Conservation (phyloP, 1,284 basidiomycete genomes). For the Cutaneotrichosporon sp. region DNA sequence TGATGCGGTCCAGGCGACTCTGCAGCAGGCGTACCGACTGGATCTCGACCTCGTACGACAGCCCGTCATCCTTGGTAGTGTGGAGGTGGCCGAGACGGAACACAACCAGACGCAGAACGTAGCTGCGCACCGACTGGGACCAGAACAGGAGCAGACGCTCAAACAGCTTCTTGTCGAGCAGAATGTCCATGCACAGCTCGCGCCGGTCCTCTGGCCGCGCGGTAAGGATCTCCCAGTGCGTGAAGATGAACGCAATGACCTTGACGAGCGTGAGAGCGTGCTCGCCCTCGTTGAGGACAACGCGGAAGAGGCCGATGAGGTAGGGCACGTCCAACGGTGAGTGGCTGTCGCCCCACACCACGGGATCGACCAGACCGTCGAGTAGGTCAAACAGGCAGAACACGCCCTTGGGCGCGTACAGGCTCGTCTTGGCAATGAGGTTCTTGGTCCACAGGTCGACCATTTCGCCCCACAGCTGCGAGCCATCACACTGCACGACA, state of each 20-base stretch:
- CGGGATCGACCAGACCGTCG: slow-evolving; percentile 44
- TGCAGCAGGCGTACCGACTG: slow-evolving; percentile 50
- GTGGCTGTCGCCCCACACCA: slow-evolving; percentile 20
- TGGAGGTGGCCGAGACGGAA: slow-evolving; percentile 52
- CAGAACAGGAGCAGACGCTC: slow-evolving; percentile 51
- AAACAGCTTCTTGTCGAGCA: slow-evolving; percentile 50
- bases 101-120: slow-evolving; percentile 50
- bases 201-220: slow-evolving; percentile 45
- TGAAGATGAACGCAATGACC: slow-evolving; percentile 51
- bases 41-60: slow-evolving; percentile 45
- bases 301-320: slow-evolving; percentile 49
- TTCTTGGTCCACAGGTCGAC: slow-evolving; percentile 50
- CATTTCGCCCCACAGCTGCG: slow-evolving; percentile 49
- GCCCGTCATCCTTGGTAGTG: slow-evolving; percentile 38
- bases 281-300: slow-evolving; percentile 51
- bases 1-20: slow-evolving; percentile 49
- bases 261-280: slow-evolving; percentile 53
- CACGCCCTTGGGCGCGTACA: slow-evolving; percentile 52
- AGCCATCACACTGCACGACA: slow-evolving; percentile 43
- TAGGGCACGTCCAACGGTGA: slow-evolving; percentile 49
- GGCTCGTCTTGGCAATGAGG: slow-evolving; percentile 49
- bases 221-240: slow-evolving; percentile 53
- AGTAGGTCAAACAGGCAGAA: slow-evolving; percentile 51
- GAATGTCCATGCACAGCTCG: slow-evolving; percentile 48
- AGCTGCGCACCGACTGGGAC: slow-evolving; percentile 51